Base-by-base conservation (phyloP, 495 filamentous ascomycete genomes). In the Gamarada debralockiae region DNA sequence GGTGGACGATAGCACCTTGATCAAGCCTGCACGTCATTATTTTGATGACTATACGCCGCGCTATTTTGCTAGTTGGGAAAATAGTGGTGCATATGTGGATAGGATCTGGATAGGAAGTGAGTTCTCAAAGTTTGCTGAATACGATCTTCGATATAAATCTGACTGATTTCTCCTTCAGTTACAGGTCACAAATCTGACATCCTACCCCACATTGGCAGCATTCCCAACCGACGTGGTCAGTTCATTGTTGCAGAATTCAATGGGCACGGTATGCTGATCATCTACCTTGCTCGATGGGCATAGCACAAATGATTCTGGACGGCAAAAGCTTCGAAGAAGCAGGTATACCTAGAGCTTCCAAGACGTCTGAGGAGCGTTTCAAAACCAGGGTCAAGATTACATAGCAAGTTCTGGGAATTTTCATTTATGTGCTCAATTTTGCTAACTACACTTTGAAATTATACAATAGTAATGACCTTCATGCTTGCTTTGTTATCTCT, bases 11-110 rank as follows among this genome's bases (percentile, higher is more conserved):
- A 66, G 66, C 18, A 60, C 39, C 0, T 60, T 71, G 9, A 62
- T 77, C 14, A 67, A 74, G 37, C 23, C 56, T 3, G 70, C 71
- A 0, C 50, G 52, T 5, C 47, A 65, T 4, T 74, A 75, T 45
- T 79, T 73, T 46, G 67, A 77, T 49, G 66, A 67, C 3, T 73
- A 72, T 40, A 80, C 79, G 76, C 73, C 76, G 60, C 44, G 59
- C 12, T 57, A 56, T 3, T 77, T 67, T 40, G 50, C 48, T 2
- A 73, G 73, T 2, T 77, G 73, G 74, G 72, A 75, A 44, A 57
- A 75, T 13, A 73, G 66, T 17, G 70, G 65, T 13, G 72, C 74
- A 0, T 53, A 62, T 18, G 62, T 70, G 1, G 62, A 70, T 21
- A 69, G 72, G 40, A 65, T 75, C 15, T 82, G 78, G 78, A 75